Evolutionary conservation across 345 rosid genomes (phyloP).

Genomic region (Hirschfeldia incana): DNA sequence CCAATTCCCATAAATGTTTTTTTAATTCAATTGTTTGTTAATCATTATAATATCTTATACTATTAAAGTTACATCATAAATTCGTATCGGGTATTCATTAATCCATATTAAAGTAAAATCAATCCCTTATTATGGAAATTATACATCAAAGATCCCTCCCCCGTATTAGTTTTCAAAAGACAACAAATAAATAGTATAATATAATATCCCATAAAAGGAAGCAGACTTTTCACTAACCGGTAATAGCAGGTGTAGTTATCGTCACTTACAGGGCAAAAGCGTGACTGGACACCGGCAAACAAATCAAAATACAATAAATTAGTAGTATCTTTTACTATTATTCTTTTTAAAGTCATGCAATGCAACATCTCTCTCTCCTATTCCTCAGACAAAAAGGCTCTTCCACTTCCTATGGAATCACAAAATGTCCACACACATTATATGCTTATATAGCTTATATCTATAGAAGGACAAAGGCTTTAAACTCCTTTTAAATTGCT

Average conservation of each 20-base stretch:
- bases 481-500: slow-evolving; percentile 34
- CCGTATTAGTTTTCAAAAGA: slow-evolving; percentile 33
- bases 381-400: slow-evolving; percentile 34
- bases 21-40: slow-evolving; percentile 5
- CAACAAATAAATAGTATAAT: slow-evolving; percentile 9
- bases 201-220: slow-evolving; percentile 12
- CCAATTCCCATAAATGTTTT: not conserved
- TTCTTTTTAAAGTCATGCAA: not conserved
- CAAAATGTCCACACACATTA: slow-evolving; percentile 7
- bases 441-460: not conserved
- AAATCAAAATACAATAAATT: not conserved
- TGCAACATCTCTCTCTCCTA: not conserved
- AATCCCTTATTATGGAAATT: slow-evolving; percentile 21
- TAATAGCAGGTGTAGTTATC: slow-evolving; percentile 10
- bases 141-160: slow-evolving; percentile 34
- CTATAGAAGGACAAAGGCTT: slow-evolving; percentile 28
- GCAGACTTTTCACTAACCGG: slow-evolving; percentile 30
- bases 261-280: slow-evolving; percentile 8
- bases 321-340: not conserved
- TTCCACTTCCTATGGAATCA: slow-evolving; percentile 29
- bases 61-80: slow-evolving; percentile 6
- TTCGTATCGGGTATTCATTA: slow-evolving; percentile 30
- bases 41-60: slow-evolving; percentile 13
- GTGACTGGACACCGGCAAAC: slow-evolving; percentile 32
- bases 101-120: slow-evolving; percentile 12